Percentiles rank a stretch among this genome's conserved stretches.
Evolutionary conservation across 2,329 filamentous ascomycete genomes (phyloP).

Genomic region (Colletotrichum chrysophilum): DNA sequence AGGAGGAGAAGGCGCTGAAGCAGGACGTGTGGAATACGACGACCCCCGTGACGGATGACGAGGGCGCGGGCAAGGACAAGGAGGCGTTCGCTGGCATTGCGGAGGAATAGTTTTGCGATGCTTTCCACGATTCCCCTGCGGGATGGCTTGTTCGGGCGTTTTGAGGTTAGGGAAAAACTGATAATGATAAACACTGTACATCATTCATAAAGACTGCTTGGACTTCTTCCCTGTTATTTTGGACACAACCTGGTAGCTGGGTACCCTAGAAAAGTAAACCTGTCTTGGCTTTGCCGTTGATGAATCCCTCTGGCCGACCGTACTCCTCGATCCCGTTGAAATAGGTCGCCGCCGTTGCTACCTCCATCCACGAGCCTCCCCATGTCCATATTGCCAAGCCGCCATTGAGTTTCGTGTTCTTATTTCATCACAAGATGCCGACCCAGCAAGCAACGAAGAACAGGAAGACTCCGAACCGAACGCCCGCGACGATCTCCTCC

Average conservation of each 20-base stretch:
- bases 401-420: rapidly evolving
- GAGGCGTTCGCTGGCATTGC: conserved; percentile 17
- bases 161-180: conserved; percentile 16
- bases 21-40: conserved; percentile 24
- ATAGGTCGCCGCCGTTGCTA: not conserved
- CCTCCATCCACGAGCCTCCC: no score
- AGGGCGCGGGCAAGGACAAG: not conserved
- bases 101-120: conserved; percentile 8
- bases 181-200: conserved; percentile 16
- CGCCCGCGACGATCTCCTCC: not conserved
- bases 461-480: not conserved
- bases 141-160: conserved; percentile 13
- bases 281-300: not conserved
- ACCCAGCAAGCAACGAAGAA: not conserved
- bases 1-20: conserved; percentile 38
- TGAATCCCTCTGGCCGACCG: not conserved
- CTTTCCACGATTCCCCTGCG: not conserved
- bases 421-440: not conserved
- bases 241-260: not conserved
- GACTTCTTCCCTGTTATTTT: not conserved
- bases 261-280: not conserved
- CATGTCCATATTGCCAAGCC: no score
- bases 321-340: not conserved
- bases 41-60: conserved; percentile 6
- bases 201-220: not conserved